Conservation (phyloP, 768 basidiomycete species). For the Lentinula sp. region DNA sequence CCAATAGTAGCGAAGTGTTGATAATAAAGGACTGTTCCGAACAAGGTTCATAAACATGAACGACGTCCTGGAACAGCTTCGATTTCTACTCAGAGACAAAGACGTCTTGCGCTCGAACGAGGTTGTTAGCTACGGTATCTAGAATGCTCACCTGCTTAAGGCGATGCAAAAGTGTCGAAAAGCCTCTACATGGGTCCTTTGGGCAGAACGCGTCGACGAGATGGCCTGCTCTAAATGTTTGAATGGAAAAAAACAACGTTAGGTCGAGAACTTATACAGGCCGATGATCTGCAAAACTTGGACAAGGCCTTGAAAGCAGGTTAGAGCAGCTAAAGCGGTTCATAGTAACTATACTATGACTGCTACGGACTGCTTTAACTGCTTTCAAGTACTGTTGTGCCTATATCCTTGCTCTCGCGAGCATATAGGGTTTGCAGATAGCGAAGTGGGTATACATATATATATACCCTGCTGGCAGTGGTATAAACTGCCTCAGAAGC, state of each 20-base stretch:
- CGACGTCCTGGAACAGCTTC: constrained; percentile 31
- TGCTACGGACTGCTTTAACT: background rate
- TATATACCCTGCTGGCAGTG: no score
- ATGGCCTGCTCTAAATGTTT: constrained; percentile 33
- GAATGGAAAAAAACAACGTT: background rate
- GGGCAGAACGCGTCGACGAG: constrained; percentile 43
- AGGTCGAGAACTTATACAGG: no score
- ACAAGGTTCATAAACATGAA: constrained; percentile 38
- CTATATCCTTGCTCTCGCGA: no score
- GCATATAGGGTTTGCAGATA: no score
- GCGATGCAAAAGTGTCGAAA: constrained; percentile 25
- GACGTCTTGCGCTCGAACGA: background rate
- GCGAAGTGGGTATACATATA: no score
- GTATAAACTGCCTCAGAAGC: no score
- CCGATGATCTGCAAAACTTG: background rate
- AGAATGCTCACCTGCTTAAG: constrained; percentile 31
- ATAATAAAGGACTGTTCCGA: constrained; percentile 54
- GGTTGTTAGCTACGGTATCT: background rate
- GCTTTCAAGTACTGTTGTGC: no score
- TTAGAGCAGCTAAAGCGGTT: background rate
- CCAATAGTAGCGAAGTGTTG: constrained; percentile 19
- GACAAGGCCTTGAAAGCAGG: no score
- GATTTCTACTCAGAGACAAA: constrained; percentile 9
- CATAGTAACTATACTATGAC: constrained; percentile 2
- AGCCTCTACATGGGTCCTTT: constrained; percentile 25